Base-by-base conservation (phyloP, 805 yeast genomes). In the Ogataea populi-albae region DNA sequence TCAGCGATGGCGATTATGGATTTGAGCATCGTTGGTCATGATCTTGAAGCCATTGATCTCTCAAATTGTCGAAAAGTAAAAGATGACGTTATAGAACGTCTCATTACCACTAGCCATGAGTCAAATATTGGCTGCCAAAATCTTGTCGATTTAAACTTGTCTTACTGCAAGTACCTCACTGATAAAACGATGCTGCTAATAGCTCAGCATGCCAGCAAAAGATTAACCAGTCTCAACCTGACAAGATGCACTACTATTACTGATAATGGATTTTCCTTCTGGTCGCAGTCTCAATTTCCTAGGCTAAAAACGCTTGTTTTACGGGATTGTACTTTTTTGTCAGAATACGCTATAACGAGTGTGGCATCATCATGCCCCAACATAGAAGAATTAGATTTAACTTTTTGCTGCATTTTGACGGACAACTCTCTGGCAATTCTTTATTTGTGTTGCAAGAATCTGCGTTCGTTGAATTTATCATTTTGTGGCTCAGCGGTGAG, bases 1-100 rank as follows among this genome's bases (percentile, higher is more conserved):
- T 74, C 81, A 40, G 86, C 87, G 2, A 79, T 81, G 86, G 84
- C 89, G 3, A 80, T 83, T 20, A 81, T 83, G 87, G 91, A 84
- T 54, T 58, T 83, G 26, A 73, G 86, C 1, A 78, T 74, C 2
- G 77, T 81, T 21, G 88, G 88, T 6, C 64, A 68, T 22, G 59
- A 69, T 43, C 59, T 84, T 24, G 75, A 68, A 36, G 78, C 74
- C 34, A 63, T 84, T 15, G 87, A 83, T 54, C 62, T 84, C 27
- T 72, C 85, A 7, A 82, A 84, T 55, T 84, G 91, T 48, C 64
- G 88, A 16, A 81, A 79, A 47, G 86, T 83, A 1, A 66, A 78
- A 33, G 93, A 84, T 54, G 79, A 75, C 47, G 87, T 82, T 4
- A 61, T 84, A 25, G 81, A 80, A 46, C 64, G 88, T 46, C 60